Conservation (phyloP, 164 flowering plant species). For the Tinospora cordifolia region DNA sequence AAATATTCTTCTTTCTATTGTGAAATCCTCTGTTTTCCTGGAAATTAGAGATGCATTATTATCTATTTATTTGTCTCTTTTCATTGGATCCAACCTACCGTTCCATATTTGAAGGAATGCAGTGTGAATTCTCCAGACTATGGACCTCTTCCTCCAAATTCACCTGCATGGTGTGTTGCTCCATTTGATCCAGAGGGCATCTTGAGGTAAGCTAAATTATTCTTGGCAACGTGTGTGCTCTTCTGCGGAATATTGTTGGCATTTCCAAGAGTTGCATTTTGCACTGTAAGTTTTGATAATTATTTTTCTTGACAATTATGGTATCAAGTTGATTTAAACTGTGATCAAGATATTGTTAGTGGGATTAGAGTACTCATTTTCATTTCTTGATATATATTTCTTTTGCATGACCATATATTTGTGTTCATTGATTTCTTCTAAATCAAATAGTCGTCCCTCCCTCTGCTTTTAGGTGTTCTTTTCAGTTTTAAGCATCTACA, state of each 20-base stretch:
- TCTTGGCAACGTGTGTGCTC: background rate
- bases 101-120: constrained; percentile 46
- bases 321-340: background rate
- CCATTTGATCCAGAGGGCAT: too few species aligned
- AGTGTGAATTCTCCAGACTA: constrained; percentile 80
- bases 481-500: too few species aligned
- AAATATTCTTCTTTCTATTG: background rate
- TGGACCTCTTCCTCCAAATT: constrained; percentile 63
- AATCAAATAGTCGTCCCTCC: too few species aligned
- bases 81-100: background rate
- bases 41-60: background rate
- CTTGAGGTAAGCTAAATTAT: constrained; percentile 38
- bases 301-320: background rate
- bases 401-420: background rate
- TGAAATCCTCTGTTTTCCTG: background rate
- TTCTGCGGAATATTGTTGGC: background rate
- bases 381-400: background rate
- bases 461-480: too few species aligned
- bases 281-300: background rate
- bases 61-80: background rate
- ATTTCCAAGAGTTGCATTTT: background rate
- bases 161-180: constrained; percentile 87
- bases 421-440: background rate
- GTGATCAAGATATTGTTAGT: background rate
- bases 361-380: background rate